These are phyloP conservation scores for Tuctoria greenei DNA, from an alignment of 176 grass and related monocot genomes.

Conservation along the genomic window DNA sequence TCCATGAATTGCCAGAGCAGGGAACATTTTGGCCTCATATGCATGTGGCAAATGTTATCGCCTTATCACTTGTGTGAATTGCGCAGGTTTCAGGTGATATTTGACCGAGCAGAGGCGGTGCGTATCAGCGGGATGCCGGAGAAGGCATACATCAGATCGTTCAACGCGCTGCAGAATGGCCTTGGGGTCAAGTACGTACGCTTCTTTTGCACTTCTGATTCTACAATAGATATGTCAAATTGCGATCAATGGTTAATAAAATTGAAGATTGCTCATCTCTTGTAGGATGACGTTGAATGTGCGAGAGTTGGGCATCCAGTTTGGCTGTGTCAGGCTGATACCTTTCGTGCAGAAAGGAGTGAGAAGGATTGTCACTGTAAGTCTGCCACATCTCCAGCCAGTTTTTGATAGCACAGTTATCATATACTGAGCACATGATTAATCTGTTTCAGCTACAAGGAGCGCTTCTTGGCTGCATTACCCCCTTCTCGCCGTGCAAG, in stretches of 20 bases:
- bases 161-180: constrained; percentile 85
- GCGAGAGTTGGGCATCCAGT: constrained; percentile 83
- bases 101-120: constrained; percentile 74
- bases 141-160: constrained; percentile 88
- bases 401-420: background rate
- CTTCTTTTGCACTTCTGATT: background rate
- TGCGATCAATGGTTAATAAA: background rate
- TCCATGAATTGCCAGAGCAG: constrained; percentile 29
- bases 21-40: background rate
- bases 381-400: constrained; percentile 1
- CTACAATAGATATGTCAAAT: background rate
- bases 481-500: constrained; percentile 72
- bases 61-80: background rate
- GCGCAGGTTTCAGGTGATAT: constrained; percentile 73
- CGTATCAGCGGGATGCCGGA: constrained; percentile 96
- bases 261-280: constrained; percentile 12
- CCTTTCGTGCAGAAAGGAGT: constrained; percentile 88
- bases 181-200: constrained; percentile 88
- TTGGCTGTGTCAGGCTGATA: constrained; percentile 90
- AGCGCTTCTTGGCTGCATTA: constrained; percentile 75
- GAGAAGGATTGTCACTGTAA: constrained; percentile 73
- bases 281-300: constrained; percentile 70
- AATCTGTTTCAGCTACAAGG: constrained; percentile 66
- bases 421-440: background rate
- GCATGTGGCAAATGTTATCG: background rate